These are phyloP conservation scores for Cutaneotrichosporon spelunceum DNA, from an alignment of 1,284 basidiomycete species.

Conservation along the genomic window DNA sequence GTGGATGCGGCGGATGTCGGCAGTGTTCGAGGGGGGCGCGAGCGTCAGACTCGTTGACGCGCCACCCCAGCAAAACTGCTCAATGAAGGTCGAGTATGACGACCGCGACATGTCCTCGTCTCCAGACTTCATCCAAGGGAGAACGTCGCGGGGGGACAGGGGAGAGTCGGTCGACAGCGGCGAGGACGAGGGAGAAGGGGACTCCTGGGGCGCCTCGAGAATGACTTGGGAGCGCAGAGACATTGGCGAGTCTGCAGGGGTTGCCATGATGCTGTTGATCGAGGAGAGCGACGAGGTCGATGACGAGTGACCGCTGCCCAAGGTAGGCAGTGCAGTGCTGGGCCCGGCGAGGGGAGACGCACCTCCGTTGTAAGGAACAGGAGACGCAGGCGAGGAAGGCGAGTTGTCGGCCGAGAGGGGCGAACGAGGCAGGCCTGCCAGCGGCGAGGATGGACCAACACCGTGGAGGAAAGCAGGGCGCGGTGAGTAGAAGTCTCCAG, in stretches of 20 bases:
- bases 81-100: conserved; percentile 47
- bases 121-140: conserved; percentile 26
- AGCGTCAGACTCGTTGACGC: conserved; percentile 15
- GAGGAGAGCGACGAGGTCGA: conserved; percentile 17
- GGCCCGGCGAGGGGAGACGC: conserved; percentile 10
- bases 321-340: conserved; percentile 5
- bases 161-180: conserved; percentile 20
- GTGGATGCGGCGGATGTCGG: conserved; percentile 16
- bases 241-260: conserved; percentile 22
- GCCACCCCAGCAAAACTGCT: conserved; percentile 42
- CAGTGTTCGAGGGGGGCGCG: conserved; percentile 18
- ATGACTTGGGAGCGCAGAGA: conserved; percentile 1
- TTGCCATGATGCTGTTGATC: conserved; percentile 11
- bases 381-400: conserved; percentile 15
- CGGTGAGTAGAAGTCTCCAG: conserved; percentile 47
- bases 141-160: conserved; percentile 37
- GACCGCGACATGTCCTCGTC: conserved; percentile 31
- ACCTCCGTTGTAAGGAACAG: conserved; percentile 16
- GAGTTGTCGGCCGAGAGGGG: conserved; percentile 6
- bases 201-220: conserved; percentile 20
- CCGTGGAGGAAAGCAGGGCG: conserved; percentile 27
- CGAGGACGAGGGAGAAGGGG: conserved; percentile 35
- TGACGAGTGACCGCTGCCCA: conserved; percentile 16
- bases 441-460: conserved; percentile 7
- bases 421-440: conserved; percentile 10